phyloP scores from a whole-genome alignment of 2,329 filamentous ascomycete species.

The Fusarium miscanthi region DNA sequence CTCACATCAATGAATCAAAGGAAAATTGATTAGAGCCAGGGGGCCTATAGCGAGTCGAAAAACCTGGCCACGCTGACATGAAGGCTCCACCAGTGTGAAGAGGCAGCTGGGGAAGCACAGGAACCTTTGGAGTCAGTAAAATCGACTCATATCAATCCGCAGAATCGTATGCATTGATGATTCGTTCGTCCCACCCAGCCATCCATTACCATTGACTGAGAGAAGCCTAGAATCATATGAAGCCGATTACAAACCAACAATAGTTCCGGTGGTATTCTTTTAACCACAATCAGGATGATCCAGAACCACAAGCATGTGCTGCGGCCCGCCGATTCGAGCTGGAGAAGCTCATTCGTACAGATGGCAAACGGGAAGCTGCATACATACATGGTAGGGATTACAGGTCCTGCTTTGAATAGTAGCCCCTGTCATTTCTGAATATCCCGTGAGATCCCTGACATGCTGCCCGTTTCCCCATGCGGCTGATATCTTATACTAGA shows the following conservation, averaged over 20 bases:
- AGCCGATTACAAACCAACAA: neutral
- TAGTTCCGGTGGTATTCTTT: neutral
- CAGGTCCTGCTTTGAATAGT: neutral
- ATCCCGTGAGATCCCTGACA: constrained; percentile 17
- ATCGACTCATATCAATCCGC: neutral
- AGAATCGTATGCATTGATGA: neutral
- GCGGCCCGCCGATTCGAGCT: neutral
- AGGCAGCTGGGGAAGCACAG: neutral
- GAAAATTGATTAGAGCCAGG: constrained; percentile 26
- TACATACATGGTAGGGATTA: neutral
- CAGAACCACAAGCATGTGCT: neutral
- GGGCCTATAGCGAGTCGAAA: constrained; percentile 23
- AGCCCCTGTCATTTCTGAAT: neutral
- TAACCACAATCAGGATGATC: neutral
- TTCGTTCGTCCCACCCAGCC: neutral
- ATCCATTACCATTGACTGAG: too few species aligned
- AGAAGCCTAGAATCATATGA: neutral
- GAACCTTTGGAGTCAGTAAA: neutral
- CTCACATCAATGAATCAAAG: neutral
- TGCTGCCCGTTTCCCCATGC: constrained; percentile 15
- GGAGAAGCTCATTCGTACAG: neutral
- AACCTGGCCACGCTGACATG: constrained; percentile 41
- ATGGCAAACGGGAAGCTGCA: neutral
- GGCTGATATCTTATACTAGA: constrained; percentile 15
- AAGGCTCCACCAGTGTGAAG: constrained; percentile 24